A percentile compares a stretch with the other conserved stretches of the same genome.
Conservation (phyloP, 2,329 filamentous ascomycete genomes). For the Arthrobotrys pseudoclavata region DNA sequence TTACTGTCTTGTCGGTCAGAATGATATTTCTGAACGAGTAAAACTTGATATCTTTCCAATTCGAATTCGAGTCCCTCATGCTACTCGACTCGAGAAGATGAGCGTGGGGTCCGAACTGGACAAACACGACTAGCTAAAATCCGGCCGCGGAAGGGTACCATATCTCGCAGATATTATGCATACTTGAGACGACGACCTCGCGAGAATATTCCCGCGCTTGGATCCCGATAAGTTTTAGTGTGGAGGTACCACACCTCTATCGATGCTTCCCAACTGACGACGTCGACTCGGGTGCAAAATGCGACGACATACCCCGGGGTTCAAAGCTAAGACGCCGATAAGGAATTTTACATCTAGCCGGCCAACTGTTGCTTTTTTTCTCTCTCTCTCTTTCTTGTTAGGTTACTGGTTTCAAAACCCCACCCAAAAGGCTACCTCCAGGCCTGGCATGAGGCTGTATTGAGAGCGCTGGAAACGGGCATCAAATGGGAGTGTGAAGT, state of each 20-base stretch:
- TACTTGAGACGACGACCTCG: constrained; percentile 30
- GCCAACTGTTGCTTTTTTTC: constrained; percentile 37
- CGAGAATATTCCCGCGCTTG: constrained; percentile 57
- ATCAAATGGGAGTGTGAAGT: constrained; percentile 38
- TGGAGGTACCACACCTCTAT: constrained; percentile 47
- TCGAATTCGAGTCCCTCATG: constrained; percentile 6
- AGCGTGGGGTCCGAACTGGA: constrained; percentile 45
- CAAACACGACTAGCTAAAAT: constrained; percentile 5
- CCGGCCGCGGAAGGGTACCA: background rate
- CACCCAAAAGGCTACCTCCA: constrained; percentile 38
- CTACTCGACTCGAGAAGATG: constrained; percentile 15
- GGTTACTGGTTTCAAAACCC: constrained; percentile 38
- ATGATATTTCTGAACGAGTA: constrained; percentile 21
- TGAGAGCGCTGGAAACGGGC: constrained; percentile 14
- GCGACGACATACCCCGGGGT: constrained; percentile 34
- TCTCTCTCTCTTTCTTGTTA: constrained; percentile 8
- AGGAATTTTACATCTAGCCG: constrained; percentile 38
- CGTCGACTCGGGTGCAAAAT: constrained; percentile 37
- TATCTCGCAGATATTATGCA: constrained; percentile 26
- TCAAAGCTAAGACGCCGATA: constrained; percentile 58
- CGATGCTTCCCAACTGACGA: constrained; percentile 25
- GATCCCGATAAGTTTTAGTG: constrained; percentile 59
- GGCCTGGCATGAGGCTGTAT: constrained; percentile 36
- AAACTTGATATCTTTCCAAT: constrained; percentile 9
- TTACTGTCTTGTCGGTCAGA: constrained; percentile 31